These are phyloP conservation scores for Aspergillaceae sp. DNA, from an alignment of 2,329 filamentous ascomycete species.

Conservation along the genomic window DNA sequence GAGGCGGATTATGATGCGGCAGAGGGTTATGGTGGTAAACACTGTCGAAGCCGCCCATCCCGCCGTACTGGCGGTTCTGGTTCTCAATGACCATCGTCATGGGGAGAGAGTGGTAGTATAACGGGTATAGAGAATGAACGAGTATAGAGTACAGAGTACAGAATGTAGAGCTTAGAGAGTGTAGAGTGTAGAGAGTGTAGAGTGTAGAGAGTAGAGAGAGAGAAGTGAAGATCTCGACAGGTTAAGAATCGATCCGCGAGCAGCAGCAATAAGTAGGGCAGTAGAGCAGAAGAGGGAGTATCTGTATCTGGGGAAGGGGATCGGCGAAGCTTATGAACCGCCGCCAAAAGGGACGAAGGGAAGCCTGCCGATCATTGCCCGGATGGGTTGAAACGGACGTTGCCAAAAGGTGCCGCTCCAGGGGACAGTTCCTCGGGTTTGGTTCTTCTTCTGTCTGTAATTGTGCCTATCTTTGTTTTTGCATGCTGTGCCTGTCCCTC, in stretches of 20 bases:
- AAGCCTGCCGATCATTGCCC: slow-evolving; percentile 31
- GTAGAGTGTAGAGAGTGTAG: slow-evolving; percentile 2
- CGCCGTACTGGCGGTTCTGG: slow-evolving; percentile 72
- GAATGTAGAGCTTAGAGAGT: too few relatives aligned
- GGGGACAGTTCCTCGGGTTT: neutral
- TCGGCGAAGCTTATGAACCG: slow-evolving; percentile 38
- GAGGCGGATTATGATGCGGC: slow-evolving; percentile 52
- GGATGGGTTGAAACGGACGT: slow-evolving; percentile 6
- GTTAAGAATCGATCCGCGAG: too few relatives aligned
- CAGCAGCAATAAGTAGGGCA: too few relatives aligned
- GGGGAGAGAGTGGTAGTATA: slow-evolving; percentile 21
- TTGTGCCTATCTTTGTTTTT: neutral
- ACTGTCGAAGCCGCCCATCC: slow-evolving; percentile 65
- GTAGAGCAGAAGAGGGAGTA: slow-evolving; percentile 4
- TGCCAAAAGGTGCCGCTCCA: too few relatives aligned
- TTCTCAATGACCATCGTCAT: slow-evolving; percentile 97
- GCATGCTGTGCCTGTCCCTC: slow-evolving; percentile 5
- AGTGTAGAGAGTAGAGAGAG: slow-evolving; percentile 4
- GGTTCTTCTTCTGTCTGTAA: slow-evolving; percentile 1
- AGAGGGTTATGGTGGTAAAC: slow-evolving; percentile 58
- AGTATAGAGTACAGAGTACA: slow-evolving; percentile 4
- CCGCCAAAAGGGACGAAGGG: slow-evolving; percentile 17
- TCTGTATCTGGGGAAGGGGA: slow-evolving; percentile 31
- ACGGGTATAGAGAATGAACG: neutral
- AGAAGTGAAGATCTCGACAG: neutral